Conservation (phyloP, 2,329 filamentous ascomycete species). For the Epichloe baconii region DNA sequence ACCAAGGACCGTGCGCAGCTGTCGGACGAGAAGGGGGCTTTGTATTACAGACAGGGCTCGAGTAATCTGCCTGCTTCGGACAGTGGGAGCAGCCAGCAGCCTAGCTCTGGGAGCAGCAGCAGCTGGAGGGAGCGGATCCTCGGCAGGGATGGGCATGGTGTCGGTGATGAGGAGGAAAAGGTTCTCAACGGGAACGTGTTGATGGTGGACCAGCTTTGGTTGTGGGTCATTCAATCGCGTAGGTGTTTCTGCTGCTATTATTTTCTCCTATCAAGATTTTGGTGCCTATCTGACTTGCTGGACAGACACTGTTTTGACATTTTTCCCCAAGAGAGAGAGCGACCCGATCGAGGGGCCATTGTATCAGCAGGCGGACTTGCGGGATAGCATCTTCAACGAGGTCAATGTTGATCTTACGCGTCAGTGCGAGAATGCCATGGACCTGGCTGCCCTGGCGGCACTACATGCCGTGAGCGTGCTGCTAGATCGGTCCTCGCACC, state of each 20-base stretch:
- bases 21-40: conserved; percentile 11
- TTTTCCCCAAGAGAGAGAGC: conserved; percentile 42
- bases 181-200: conserved; percentile 42
- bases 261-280: too few species aligned
- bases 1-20: conserved; percentile 33
- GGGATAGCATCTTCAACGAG: conserved; percentile 53
- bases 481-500: conserved; percentile 44
- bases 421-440: conserved; percentile 46
- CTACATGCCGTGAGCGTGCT: conserved; percentile 50
- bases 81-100: conserved; percentile 12
- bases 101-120: conserved; percentile 10
- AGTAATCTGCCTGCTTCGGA: conserved; percentile 15
- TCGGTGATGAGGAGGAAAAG: conserved; percentile 20
- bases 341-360: conserved; percentile 40
- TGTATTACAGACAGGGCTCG: conserved; percentile 17
- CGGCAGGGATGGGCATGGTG: conserved; percentile 9
- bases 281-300: conserved; percentile 4
- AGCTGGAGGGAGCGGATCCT: conserved; percentile 16
- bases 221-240: conserved; percentile 44
- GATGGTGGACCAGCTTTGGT: conserved; percentile 57
- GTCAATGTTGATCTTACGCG: conserved; percentile 51
- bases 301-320: conserved; percentile 37
- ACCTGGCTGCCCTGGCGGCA: conserved; percentile 49
- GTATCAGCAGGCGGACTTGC: conserved; percentile 47
- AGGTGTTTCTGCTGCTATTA: conserved; percentile 12